Evolutionary conservation across 805 yeast species (phyloP), one percentile per base, ranked within the genome.

Genomic region (Teunomyces tritomae): DNA sequence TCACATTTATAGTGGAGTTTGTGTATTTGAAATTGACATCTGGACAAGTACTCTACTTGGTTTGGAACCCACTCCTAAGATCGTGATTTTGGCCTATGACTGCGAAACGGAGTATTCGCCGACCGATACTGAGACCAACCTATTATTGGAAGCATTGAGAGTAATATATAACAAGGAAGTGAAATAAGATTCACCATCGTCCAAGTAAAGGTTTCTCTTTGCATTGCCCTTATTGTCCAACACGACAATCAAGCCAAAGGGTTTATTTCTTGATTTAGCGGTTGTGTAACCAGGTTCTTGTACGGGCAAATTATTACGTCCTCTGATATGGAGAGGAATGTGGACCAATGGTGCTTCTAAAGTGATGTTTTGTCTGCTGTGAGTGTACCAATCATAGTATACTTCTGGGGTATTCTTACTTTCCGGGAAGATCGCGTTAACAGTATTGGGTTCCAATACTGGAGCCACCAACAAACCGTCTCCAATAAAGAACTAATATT

Each of bases 321-420:
- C 64, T 46, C 59, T 49, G 20, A 61, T 46, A 41, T 57, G 59
- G 8, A 61, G 46, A 16, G 64, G 64, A 39, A 61, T 61, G 40
- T 58, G 59, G 8, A 62, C 64, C 39, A 61, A 49, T 24, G 63
- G 63, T 10, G 64, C 63, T 27, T 51, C 54, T 35, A 61, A 45
- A 9, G 64, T 56, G 42, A 57, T 60, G 43, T 59, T 44, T 28
- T 46, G 53, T 17, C 47, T 43, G 24, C 53, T 49, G 16, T 44
- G 44, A 7, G 63, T 56, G 51, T 59, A 59, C 62, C 59, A 60
- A 48, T 60, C 64, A 46, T 60, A 60, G 48, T 60, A 60, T 14
- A 59, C 54, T 35, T 57, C 64, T 20, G 49, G 40, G 7, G 16
- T 43, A 11, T 53, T 54, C 17, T 52, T 41, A 13, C 56, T 55